These are phyloP conservation scores for Fusarium subtropicale DNA, from an alignment of 2,329 filamentous ascomycete genomes.

Conservation along the genomic window DNA sequence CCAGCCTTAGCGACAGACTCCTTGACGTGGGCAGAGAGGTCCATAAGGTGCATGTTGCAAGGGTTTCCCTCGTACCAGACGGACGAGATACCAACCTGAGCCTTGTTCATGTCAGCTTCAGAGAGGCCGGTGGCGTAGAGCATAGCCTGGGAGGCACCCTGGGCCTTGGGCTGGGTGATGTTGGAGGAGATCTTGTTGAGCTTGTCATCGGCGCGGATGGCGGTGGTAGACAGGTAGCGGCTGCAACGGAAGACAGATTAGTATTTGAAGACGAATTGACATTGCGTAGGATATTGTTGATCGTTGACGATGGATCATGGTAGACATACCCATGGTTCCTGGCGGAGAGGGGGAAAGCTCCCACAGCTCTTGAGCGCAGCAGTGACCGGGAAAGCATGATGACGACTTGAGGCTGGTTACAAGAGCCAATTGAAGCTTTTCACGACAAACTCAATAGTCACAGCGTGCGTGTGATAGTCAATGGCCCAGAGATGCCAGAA, in stretches of 20 bases:
- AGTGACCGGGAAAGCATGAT: constrained; percentile 49
- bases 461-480: constrained; percentile 17
- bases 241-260: constrained; percentile 48
- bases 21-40: constrained; percentile 81
- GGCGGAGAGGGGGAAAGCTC: constrained; percentile 43
- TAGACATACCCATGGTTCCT: constrained; percentile 46
- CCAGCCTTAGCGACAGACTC: constrained; percentile 74
- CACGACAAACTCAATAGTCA: constrained; percentile 17
- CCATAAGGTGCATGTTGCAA: constrained; percentile 98
- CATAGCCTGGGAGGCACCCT: constrained; percentile 99
- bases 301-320: neutral
- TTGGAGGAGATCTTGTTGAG: constrained; percentile 86
- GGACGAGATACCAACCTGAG: constrained; percentile 96
- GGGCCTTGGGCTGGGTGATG: constrained; percentile 97
- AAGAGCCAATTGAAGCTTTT: constrained; percentile 40
- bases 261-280: neutral
- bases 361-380: constrained; percentile 47
- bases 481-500: constrained; percentile 18
- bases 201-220: constrained; percentile 62
- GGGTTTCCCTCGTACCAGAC: constrained; percentile 99
- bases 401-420: constrained; percentile 16
- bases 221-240: constrained; percentile 63
- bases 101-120: constrained; percentile 91
- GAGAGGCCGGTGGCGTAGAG: constrained; percentile 92
- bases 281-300: neutral